Evolutionary conservation across 163 green algal genomes (phyloP).

Genomic region (Botryococcus braunii): DNA sequence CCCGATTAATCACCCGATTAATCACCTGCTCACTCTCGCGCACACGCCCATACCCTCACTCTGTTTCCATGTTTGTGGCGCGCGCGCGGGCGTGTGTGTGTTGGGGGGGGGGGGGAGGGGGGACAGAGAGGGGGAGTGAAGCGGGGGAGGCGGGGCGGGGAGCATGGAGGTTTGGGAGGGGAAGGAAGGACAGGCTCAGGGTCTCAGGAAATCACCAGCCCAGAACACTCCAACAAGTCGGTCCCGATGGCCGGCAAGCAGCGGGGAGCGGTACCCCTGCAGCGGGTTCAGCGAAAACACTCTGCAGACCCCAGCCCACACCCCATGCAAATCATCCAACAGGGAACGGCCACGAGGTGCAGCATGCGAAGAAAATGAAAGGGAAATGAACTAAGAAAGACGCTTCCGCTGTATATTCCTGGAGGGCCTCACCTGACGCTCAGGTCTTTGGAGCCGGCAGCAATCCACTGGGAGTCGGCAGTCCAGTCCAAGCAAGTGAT

Average conservation of each 20-base stretch:
- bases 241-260: constrained; percentile 76
- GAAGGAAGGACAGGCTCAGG: neutral
- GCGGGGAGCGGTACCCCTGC: constrained; percentile 63
- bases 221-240: constrained; percentile 61
- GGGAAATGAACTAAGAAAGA: too few relatives aligned
- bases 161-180: too few relatives aligned
- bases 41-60: too few relatives aligned
- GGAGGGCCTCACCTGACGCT: constrained; percentile 22
- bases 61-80: too few relatives aligned
- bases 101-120: neutral
- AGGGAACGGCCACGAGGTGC: too few relatives aligned
- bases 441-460: constrained; percentile 75
- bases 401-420: neutral
- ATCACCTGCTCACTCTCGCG: too few relatives aligned
- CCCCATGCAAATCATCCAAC: too few relatives aligned
- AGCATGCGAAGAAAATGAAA: too few relatives aligned
- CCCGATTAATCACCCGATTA: too few relatives aligned
- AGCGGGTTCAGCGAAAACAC: constrained; percentile 79
- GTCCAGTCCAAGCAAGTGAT: constrained; percentile 81
- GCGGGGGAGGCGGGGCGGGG: neutral
- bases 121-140: neutral
- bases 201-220: constrained; percentile 11
- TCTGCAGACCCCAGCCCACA: constrained; percentile 20
- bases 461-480: constrained; percentile 69
- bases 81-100: too few relatives aligned